A percentile compares a stretch with the other conserved stretches of the same genome.
Evolutionary conservation across 352 stramenopile species (phyloP).

Genomic region (Phytophthora pisi): DNA sequence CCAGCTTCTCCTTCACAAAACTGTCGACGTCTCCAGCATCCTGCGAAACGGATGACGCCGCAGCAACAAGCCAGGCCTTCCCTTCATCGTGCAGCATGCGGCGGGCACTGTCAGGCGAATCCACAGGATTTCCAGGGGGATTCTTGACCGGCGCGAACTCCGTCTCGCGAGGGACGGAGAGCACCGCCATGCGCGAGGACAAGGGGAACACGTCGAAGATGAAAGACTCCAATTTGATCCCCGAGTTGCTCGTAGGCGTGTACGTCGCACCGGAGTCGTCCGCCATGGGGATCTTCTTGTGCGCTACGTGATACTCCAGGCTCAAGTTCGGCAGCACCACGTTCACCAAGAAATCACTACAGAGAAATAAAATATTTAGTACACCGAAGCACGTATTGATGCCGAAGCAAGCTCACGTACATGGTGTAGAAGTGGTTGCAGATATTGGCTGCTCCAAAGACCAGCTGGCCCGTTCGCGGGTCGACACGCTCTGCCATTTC

Average conservation of each 20-base stretch:
- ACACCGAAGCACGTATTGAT: not conserved
- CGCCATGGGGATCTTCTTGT: constrained; percentile 97
- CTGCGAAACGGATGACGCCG: constrained; percentile 43
- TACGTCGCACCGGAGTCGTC: constrained; percentile 82
- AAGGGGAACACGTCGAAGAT: constrained; percentile 99
- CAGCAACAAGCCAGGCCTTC: constrained; percentile 64
- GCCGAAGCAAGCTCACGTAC: constrained; percentile 45
- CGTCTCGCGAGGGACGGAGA: constrained; percentile 91
- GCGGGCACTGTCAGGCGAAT: constrained; percentile 90
- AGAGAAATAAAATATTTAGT: constrained; percentile 8
- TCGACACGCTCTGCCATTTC: constrained; percentile 66
- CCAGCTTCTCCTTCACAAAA: constrained; percentile 47
- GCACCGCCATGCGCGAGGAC: constrained; percentile 91
- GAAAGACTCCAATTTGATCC: constrained; percentile 98
- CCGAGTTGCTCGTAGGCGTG: constrained; percentile 87
- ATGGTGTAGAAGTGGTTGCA: constrained; percentile 98
- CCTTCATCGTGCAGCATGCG: constrained; percentile 71
- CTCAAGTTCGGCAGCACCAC: constrained; percentile 83
- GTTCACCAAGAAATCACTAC: constrained; percentile 80
- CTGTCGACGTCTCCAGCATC: constrained; percentile 26
- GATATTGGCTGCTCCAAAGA: constrained; percentile 97
- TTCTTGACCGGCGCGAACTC: constrained; percentile 96
- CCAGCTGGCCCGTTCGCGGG: constrained; percentile 76
- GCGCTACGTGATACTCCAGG: constrained; percentile 94
- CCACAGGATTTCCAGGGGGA: constrained; percentile 62